Evolutionary conservation across 768 basidiomycete genomes (phyloP).

Genomic region (Calocera cornea): DNA sequence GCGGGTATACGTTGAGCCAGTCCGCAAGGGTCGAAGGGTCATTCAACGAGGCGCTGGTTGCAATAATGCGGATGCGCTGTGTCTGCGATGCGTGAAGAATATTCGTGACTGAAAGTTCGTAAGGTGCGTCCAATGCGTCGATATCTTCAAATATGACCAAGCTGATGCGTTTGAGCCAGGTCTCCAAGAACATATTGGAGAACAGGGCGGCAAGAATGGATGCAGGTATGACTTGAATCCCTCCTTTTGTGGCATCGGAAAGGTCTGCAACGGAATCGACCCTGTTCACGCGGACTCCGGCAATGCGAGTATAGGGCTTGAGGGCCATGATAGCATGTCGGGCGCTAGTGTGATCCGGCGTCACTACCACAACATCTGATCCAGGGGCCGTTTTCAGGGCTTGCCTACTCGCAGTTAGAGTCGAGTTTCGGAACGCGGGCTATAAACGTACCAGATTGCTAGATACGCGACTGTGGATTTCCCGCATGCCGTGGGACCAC

Average conservation of each 20-base stretch:
- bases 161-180: constrained; percentile 32
- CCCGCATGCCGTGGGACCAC: constrained; percentile 67
- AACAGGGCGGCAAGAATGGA: constrained; percentile 34
- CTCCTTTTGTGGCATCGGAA: constrained; percentile 41
- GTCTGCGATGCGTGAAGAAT: constrained; percentile 51
- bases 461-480: constrained; percentile 64
- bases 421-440: not conserved
- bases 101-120: constrained; percentile 71
- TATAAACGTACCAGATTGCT: constrained; percentile 49
- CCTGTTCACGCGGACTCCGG: constrained; percentile 23
- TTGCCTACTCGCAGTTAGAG: constrained; percentile 34
- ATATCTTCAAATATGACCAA: constrained; percentile 74
- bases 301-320: constrained; percentile 33
- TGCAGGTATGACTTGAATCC: constrained; percentile 23
- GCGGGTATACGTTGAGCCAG: constrained; percentile 64
- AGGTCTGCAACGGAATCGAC: not conserved
- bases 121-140: constrained; percentile 63
- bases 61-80: constrained; percentile 56
- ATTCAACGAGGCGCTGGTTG: constrained; percentile 60
- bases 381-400: constrained; percentile 32
- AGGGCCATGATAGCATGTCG: constrained; percentile 41
- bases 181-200: constrained; percentile 13
- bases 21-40: constrained; percentile 68
- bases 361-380: constrained; percentile 51
- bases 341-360: constrained; percentile 44